These are phyloP conservation scores for Penicillium bialowiezense DNA, from an alignment of 495 filamentous ascomycete genomes.

Conservation along the genomic window DNA sequence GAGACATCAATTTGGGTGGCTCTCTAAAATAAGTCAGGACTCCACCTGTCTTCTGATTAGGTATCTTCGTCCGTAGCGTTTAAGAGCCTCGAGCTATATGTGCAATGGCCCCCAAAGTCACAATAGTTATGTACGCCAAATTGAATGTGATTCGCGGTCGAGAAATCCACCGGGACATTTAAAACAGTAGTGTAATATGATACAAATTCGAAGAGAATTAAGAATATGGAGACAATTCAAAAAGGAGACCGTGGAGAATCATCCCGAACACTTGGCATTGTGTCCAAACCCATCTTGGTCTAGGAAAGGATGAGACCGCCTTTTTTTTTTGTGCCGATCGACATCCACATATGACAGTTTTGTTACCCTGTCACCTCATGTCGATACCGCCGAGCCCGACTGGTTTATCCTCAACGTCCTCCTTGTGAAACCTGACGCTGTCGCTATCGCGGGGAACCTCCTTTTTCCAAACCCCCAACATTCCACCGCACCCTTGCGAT, in stretches of 20 bases:
- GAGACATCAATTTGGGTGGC: no score
- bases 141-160: no score
- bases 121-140: no score
- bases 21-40: no score
- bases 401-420: background rate
- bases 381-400: background rate
- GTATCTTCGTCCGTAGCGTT: no score
- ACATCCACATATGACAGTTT: conserved; percentile 21
- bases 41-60: no score
- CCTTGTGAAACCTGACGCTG: background rate
- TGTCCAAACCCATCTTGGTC: conserved; percentile 7
- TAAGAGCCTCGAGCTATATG: no score
- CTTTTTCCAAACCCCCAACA: conserved; percentile 11
- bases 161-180: no score
- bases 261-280: conserved; percentile 2
- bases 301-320: conserved; percentile 22
- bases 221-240: background rate
- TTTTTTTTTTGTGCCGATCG: conserved; percentile 27
- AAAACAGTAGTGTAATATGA: no score
- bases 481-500: conserved; percentile 10
- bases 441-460: conserved; percentile 11
- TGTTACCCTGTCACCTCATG: background rate
- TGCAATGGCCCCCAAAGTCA: no score
- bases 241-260: background rate
- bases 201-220: background rate